Evolutionary conservation across 1,284 basidiomycete genomes (phyloP).

Genomic region (Puccinia hordei): DNA sequence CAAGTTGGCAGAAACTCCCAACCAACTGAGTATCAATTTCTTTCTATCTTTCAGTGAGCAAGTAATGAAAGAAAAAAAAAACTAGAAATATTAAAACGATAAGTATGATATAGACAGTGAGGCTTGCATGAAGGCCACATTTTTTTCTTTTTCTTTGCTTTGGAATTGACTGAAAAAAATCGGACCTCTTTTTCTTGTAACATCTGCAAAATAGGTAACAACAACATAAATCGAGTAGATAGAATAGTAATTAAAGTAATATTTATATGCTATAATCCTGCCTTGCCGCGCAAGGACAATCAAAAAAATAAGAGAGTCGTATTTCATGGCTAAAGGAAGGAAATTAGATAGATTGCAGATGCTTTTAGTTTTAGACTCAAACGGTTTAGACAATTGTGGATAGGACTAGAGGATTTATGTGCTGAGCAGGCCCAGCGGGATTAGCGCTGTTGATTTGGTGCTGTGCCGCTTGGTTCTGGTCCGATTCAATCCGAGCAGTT

Average conservation of each 20-base stretch:
- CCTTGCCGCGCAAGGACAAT: background rate
- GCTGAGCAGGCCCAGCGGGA: background rate
- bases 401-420: constrained; percentile 11
- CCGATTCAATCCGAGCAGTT: constrained; percentile 2
- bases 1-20: background rate
- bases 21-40: background rate
- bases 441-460: background rate
- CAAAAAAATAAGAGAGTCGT: background rate
- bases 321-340: background rate
- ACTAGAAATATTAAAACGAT: background rate
- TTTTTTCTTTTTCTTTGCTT: background rate
- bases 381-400: constrained; percentile 7
- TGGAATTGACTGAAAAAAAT: background rate
- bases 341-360: background rate
- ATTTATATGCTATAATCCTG: constrained; percentile 3
- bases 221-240: constrained; percentile 19
- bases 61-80: background rate
- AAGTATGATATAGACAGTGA: background rate
- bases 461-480: background rate
- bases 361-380: background rate
- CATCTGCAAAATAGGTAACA: constrained; percentile 18
- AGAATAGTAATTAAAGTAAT: background rate
- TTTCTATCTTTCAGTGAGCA: background rate
- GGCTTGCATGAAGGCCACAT: background rate
- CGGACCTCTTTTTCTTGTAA: background rate